These are phyloP conservation scores for Vararia minispora DNA, from an alignment of 768 basidiomycete genomes.

Conservation along the genomic window DNA sequence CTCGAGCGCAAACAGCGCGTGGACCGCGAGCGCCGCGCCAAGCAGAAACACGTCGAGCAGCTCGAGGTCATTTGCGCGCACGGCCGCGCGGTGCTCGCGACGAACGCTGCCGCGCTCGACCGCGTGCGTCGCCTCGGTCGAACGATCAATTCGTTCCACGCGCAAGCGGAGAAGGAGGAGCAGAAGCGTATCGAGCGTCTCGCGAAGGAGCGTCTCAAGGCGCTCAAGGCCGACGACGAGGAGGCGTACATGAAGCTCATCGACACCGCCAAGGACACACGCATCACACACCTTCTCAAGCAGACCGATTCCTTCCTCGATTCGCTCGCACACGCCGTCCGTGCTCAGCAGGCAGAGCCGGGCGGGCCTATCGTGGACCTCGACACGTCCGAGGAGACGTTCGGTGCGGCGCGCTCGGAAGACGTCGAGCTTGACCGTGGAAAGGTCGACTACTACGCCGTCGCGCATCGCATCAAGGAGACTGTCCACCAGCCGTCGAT, in stretches of 20 bases:
- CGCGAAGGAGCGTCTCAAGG: slow-evolving; percentile 95
- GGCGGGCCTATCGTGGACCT: slow-evolving; percentile 29
- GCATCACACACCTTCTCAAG: slow-evolving; percentile 89
- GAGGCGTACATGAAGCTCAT: slow-evolving; percentile 99
- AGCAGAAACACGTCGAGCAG: slow-evolving; percentile 94
- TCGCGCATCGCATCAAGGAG: slow-evolving; percentile 89
- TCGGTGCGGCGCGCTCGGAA: slow-evolving; percentile 74
- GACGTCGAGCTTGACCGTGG: slow-evolving; percentile 46
- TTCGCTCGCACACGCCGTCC: slow-evolving; percentile 87
- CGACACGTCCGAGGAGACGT: slow-evolving; percentile 73
- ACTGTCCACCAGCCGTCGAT: slow-evolving; percentile 67
- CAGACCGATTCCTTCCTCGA: slow-evolving; percentile 96
- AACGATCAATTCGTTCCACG: slow-evolving; percentile 75
- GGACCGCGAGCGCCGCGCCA: slow-evolving; percentile 89
- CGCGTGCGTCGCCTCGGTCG: slow-evolving; percentile 57
- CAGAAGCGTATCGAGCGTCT: slow-evolving; percentile 94
- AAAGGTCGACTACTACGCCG: slow-evolving; percentile 93
- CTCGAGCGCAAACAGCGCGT: slow-evolving; percentile 84
- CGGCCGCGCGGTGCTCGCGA: slow-evolving; percentile 62
- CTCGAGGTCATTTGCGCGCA: slow-evolving; percentile 79
- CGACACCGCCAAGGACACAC: slow-evolving; percentile 97
- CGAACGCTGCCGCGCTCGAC: slow-evolving; percentile 45
- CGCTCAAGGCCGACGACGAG: slow-evolving; percentile 95
- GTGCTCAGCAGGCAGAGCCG: slow-evolving; percentile 79
- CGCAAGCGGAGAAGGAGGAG: slow-evolving; percentile 92